These are phyloP conservation scores for Wickerhamomyces alni DNA, from an alignment of 805 yeast species.

Conservation along the genomic window DNA sequence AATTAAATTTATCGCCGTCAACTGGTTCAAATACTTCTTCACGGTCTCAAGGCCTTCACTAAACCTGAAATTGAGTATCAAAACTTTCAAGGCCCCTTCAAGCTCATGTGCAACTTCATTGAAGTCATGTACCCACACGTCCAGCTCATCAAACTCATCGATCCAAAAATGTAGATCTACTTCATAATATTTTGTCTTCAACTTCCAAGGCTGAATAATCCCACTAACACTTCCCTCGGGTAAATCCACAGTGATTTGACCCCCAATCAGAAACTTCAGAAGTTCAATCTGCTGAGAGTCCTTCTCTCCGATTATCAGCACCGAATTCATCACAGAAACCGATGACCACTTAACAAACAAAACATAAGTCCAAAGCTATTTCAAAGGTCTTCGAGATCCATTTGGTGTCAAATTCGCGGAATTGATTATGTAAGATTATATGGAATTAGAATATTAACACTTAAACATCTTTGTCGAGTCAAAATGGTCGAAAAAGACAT, in stretches of 20 bases:
- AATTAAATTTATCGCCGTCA: constrained; percentile 1
- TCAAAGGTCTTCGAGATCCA: no score
- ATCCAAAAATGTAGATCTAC: constrained; percentile 22
- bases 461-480: no score
- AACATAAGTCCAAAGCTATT: not conserved
- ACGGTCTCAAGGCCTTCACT: not conserved
- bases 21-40: not conserved
- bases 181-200: constrained; percentile 26
- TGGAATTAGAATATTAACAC: no score
- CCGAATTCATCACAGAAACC: not conserved
- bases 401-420: no score
- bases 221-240: constrained; percentile 1
- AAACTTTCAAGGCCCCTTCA: not conserved
- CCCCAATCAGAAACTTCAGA: not conserved
- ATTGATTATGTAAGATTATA: no score
- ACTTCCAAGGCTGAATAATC: constrained; percentile 6
- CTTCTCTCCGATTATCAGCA: not conserved
- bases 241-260: not conserved
- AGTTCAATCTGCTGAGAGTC: not conserved
- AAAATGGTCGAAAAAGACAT: no score
- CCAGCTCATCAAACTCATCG: constrained; percentile 18
- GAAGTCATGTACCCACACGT: constrained; percentile 12
- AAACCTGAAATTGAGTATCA: not conserved
- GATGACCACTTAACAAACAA: not conserved
- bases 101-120: constrained; percentile 9